Base-by-base conservation (phyloP, 129 eudicot genomes). In the Escallonia herrerae region DNA sequence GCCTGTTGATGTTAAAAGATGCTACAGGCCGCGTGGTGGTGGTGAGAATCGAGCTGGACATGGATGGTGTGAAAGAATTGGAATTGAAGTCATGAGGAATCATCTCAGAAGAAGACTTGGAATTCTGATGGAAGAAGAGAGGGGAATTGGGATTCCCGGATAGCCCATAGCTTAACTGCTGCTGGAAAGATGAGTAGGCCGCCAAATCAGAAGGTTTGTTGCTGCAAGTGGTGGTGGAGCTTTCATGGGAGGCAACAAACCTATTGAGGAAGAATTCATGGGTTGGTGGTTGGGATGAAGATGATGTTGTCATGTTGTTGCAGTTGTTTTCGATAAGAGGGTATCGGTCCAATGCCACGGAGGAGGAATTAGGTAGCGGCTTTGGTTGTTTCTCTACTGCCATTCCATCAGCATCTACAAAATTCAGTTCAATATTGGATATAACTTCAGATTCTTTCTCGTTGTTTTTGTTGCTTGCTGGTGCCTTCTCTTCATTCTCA, bases 211-310 rank as follows among this genome's bases (percentile, higher is more conserved):
- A 63, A 11, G 69, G 71, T 62, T 78, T 81, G 56, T 78, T 81
- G 56, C 1, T 49, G 3, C 54, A n/a, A 9, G 46, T 50, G 56
- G 76, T 33, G 72, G 69, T 65, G 39, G 78, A 33, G 13, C 65
- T 73, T 44, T 84, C 82, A 48, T 86, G 84, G 60, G 77, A 51
- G 9, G 78, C 15, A 5, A 75, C 54, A 33, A 86, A 79, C 45
- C 87, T 71, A 62, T 87, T 81, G 4, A 82, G 86, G 63, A 90
- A 86, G 67, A 87, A 91, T 51, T 84, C 90, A 39, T 84, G 95
- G 50, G 88, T 83, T 13, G 90, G 77, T 2, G 84, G 46, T 12
- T 43, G 77, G 43, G 83, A 74, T 15, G 67, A 43, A 5, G 65
- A 75, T 51, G 81, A 72, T 15, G 70, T 52, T 7, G 69, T 14